A percentile compares a stretch with the other conserved stretches of the same genome.
These are phyloP conservation scores for Pleurotus djamor DNA, from an alignment of 768 basidiomycete species.

Conservation along the genomic window DNA sequence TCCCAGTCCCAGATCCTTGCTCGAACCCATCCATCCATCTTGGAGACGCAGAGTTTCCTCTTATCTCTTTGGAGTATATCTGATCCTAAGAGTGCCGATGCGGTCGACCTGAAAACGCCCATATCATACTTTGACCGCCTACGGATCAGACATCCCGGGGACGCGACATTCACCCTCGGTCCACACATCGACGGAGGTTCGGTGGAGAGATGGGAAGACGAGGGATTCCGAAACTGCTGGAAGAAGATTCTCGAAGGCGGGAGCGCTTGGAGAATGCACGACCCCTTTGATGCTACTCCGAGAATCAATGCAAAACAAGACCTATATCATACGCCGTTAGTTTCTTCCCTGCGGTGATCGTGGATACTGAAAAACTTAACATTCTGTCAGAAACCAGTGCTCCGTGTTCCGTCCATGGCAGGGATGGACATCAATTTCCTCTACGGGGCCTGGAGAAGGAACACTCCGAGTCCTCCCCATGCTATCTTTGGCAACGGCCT, in stretches of 20 bases:
- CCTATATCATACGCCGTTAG: slow-evolving; percentile 59
- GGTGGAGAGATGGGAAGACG: slow-evolving; percentile 57
- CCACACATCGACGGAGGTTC: slow-evolving; percentile 57
- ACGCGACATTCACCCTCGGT: slow-evolving; percentile 62
- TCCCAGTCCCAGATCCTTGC: slow-evolving; percentile 61
- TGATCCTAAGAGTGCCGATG: slow-evolving; percentile 32
- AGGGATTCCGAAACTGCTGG: slow-evolving; percentile 36
- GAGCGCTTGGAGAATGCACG: slow-evolving; percentile 41
- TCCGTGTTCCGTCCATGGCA: slow-evolving; percentile 57
- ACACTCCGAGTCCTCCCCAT: slow-evolving; percentile 63
- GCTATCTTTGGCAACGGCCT: slow-evolving; percentile 53
- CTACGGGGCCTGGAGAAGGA: slow-evolving; percentile 57
- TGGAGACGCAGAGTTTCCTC: slow-evolving; percentile 56
- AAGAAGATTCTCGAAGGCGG: slow-evolving; percentile 40
- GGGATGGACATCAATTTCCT: slow-evolving; percentile 54
- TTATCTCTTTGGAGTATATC: slow-evolving; percentile 59
- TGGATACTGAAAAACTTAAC: slow-evolving; percentile 5
- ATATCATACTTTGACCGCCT: slow-evolving; percentile 79
- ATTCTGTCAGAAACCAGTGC: slow-evolving; percentile 41
- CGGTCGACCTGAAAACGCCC: slow-evolving; percentile 50
- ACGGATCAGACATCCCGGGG: slow-evolving; percentile 71
- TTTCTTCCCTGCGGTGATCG: slow-evolving; percentile 1
- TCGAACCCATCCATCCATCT: slow-evolving; percentile 59
- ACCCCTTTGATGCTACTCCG: slow-evolving; percentile 47
- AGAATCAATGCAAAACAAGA: slow-evolving; percentile 54